Conservation (phyloP, 352 stramenopile genomes). For the Phytophthora brassicae region DNA sequence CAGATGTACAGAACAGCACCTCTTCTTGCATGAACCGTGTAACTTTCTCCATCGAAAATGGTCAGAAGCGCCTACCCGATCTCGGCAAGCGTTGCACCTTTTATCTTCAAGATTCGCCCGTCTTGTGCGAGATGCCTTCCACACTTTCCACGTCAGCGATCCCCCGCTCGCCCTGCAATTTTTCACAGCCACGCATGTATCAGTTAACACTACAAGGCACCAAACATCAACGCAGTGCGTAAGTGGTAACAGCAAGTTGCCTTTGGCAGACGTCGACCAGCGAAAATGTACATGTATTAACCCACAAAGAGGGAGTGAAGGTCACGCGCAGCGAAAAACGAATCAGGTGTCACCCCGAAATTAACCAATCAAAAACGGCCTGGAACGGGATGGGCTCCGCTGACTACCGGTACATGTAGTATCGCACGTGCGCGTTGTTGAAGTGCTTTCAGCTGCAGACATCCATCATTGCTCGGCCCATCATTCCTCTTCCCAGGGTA, state of each 20-base stretch:
- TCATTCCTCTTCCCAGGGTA: conserved; percentile 5
- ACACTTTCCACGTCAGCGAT: background rate
- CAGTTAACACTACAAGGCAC: background rate
- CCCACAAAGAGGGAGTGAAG: conserved; percentile 16
- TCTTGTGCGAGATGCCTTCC: conserved; percentile 10
- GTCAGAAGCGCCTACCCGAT: conserved; percentile 6
- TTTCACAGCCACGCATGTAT: background rate
- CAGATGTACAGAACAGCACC: no score
- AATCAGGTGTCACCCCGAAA: conserved; percentile 29
- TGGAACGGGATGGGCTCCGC: background rate
- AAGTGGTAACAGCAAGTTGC: background rate
- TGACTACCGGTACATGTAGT: no score
- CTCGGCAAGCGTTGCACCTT: conserved; percentile 18
- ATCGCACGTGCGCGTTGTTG: conserved; percentile 25
- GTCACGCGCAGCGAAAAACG: conserved; percentile 30
- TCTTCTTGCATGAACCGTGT: background rate
- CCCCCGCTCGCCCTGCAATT: background rate
- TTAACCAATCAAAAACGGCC: conserved; percentile 23
- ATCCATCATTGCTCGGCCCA: conserved; percentile 22
- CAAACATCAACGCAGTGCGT: background rate
- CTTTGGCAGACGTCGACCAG: background rate
- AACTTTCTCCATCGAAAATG: conserved; percentile 15
- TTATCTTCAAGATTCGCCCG: conserved; percentile 29
- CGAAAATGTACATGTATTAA: background rate
- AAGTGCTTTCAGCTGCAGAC: conserved; percentile 16